phyloP scores from a whole-genome alignment of 2,329 filamentous ascomycete species.

The Ophiostoma montium region DNA sequence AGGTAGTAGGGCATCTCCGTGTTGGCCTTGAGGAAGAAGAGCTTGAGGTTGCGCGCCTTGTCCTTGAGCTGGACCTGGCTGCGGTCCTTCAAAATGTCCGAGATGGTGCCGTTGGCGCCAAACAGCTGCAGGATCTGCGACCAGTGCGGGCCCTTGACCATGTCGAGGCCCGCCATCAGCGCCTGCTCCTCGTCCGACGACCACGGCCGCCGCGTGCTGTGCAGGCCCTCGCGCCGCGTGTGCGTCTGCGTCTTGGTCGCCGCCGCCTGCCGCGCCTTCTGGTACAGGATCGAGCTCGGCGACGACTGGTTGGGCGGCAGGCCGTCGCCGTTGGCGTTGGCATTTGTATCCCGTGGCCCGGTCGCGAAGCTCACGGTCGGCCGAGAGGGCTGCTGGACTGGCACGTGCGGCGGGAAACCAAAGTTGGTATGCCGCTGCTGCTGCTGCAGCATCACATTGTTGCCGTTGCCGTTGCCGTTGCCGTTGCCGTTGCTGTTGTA shows the following conservation, averaged over 20 bases:
- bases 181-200: slow-evolving; percentile 81
- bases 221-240: slow-evolving; percentile 40
- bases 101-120: slow-evolving; percentile 64
- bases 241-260: slow-evolving; percentile 42
- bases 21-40: slow-evolving; percentile 84
- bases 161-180: slow-evolving; percentile 74
- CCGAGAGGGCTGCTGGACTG: slow-evolving; percentile 15
- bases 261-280: slow-evolving; percentile 43
- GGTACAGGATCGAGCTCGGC: slow-evolving; percentile 41
- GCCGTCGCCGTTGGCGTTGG: slow-evolving; percentile 13
- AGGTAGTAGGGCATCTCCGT: slow-evolving; percentile 83
- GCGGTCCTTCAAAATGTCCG: slow-evolving; percentile 70
- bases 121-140: slow-evolving; percentile 80
- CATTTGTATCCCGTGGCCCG: not conserved
- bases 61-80: slow-evolving; percentile 90
- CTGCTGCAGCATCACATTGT: slow-evolving; percentile 13
- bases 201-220: slow-evolving; percentile 64
- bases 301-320: slow-evolving; percentile 43
- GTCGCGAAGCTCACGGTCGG: too few species aligned
- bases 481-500: slow-evolving; percentile 15
- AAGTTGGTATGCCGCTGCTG: slow-evolving; percentile 1
- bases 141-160: slow-evolving; percentile 86
- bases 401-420: slow-evolving; percentile 1
- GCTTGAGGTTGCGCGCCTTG: slow-evolving; percentile 76
- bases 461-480: slow-evolving; percentile 1